Base-by-base conservation (phyloP, 2,329 filamentous ascomycete species). In the Calonectria pseudoreteaudii region DNA sequence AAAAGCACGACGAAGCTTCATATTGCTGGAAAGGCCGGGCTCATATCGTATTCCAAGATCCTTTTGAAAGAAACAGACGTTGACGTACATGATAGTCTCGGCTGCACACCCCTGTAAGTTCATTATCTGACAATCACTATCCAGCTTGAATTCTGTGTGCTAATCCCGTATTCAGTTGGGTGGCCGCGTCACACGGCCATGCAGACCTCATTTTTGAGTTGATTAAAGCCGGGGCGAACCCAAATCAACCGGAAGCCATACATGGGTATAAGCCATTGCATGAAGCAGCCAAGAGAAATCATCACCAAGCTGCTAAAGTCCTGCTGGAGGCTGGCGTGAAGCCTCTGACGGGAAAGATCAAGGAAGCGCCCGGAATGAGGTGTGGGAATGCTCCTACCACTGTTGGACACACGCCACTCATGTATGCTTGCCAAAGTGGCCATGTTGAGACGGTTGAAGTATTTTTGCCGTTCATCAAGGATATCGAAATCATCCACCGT, bases 381-480 rank as follows among this genome's bases (percentile, higher is more conserved):
- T 76, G 70, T 50, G 70, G 70, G 16, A 72, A 76, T 67, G 58
- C 52, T 47, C 44, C 28, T 28, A 73, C 36, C 50, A 76, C 74
- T 0, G 53, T 38, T 4, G 81, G 81, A 1, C 44, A 82, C 1
- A 82, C 80, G 0, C 76, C 84, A 2, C 69, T 85, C 8, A 77
- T 82, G 76, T 82, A 82, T 71, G 83, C 82, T 30, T 83, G 81
- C 68, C 23, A 71, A 16, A 36, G 75, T 31, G 81, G 82, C 10
- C 77, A 84, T 65, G 18, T 77, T 4, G 79, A 80, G 31, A 73
- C 78, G 4, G 56, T 83, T 1, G 76, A 81, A 18, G 77, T 62
- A 3, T 81, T 84, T 44, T 66, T 84, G 7, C 76, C 80, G 0
- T 81, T 79, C 50, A 30, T 84, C 18, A 67, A 76, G n/a, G 64